Conservation (phyloP, 805 yeast species). For the Priceomyces medius region DNA sequence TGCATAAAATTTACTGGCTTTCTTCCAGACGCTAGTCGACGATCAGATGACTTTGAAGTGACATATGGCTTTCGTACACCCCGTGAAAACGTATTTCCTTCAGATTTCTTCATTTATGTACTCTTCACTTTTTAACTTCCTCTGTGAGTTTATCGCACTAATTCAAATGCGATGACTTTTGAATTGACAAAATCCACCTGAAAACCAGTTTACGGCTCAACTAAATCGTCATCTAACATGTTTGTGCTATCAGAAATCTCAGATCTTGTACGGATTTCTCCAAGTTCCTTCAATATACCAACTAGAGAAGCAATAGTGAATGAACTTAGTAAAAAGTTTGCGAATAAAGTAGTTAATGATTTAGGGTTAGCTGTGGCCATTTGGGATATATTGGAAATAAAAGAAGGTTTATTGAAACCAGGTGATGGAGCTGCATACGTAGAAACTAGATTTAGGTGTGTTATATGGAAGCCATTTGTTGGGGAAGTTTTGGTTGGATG, state of each 20-base stretch:
- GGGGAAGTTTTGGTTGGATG: slow-evolving; percentile 93
- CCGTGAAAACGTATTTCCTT: neutral
- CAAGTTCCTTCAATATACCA: slow-evolving; percentile 74
- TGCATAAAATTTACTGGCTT: slow-evolving; percentile 47
- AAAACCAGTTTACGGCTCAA: neutral
- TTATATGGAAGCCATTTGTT: slow-evolving; percentile 89
- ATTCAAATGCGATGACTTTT: neutral
- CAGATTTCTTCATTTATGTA: neutral
- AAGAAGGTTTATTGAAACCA: slow-evolving; percentile 86
- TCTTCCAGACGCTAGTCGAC: slow-evolving; percentile 53
- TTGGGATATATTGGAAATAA: slow-evolving; percentile 78
- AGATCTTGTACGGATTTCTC: slow-evolving; percentile 86
- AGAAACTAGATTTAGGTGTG: slow-evolving; percentile 67
- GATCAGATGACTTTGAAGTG: slow-evolving; percentile 50
- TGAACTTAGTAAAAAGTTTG: slow-evolving; percentile 79
- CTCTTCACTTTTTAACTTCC: neutral
- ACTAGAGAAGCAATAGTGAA: slow-evolving; percentile 70
- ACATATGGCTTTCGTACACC: neutral
- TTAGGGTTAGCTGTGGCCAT: slow-evolving; percentile 82
- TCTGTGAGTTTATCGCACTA: neutral
- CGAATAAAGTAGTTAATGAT: slow-evolving; percentile 81
- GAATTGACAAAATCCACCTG: neutral
- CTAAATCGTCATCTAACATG: slow-evolving; percentile 43
- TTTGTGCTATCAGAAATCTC: slow-evolving; percentile 78
- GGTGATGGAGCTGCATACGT: slow-evolving; percentile 92